Evolutionary conservation across 805 yeast genomes (phyloP), one percentile per base, ranked within the genome.

Genomic region (Ogataea chonburiensis): DNA sequence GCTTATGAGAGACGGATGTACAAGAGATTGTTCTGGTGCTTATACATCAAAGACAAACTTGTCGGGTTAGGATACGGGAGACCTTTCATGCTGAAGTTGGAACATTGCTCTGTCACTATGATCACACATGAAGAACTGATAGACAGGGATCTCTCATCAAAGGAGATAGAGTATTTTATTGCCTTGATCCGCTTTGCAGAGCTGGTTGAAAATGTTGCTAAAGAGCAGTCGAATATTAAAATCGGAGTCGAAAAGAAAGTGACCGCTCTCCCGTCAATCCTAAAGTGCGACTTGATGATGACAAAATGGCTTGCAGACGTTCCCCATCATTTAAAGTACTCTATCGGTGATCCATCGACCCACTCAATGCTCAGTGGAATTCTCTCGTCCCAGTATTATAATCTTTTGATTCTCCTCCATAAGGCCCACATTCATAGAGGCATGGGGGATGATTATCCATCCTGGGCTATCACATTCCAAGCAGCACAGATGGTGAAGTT

Each of bases 401-500:
- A 84, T 13, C 64, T 84, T n/a, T 67, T 84, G 37, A 79, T 82
- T 47, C 63, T 82, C 46, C 73, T 81, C 18, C 93, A 84, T 52
- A 69, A 88, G 38, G 77, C 86, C 5, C 81, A 81, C 50, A 74
- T 81, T 51, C 61, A 73, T 22, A 63, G 73, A 40, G 68, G 49
- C 10, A 19, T 50, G 22, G 46, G 49, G 0, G 52, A 53, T 25
- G 31, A 33, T 12, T 55, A 54, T 29, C 86, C 87, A 3, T 76
- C 85, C 3, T 79, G 86, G 83, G 85, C 87, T 4, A 82, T 84
- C 33, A 81, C 88, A 2, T 85, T 84, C 64, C 87, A 81, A 58
- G 86, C 91, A 1, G 85, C 88, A 1, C 76, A 84, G 49, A 79
- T 81, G 79, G 78, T 84, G 40, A 73, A 81, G 9, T 67, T 75